Evolutionary conservation across 78 protist species (phyloP), one percentile per base, ranked within the genome.

Genomic region (Neovahlkampfia damariscottae): DNA sequence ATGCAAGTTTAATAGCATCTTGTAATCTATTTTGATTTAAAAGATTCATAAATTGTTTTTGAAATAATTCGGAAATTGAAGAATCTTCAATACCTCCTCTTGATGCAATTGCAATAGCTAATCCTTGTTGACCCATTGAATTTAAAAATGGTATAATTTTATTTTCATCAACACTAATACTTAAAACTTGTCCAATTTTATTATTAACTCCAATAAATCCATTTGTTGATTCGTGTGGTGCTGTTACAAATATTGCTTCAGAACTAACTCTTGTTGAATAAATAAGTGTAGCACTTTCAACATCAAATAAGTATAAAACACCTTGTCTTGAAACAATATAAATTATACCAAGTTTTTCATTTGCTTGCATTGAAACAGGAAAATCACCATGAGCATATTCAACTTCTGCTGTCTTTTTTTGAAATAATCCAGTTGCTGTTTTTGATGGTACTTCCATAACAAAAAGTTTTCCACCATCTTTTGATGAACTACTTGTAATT

Each of bases 301-400:
- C 38, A 84, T 95, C 98, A 78, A 76, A 87, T 62, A 95, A 34
- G 72, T 87, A 91, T 37, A 90, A 32, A 91, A 85, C 88, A 32
- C 99, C 99, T 67, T 82, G 66, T 84, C 93, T 89, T 66, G 97
- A 92, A 83, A 98, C 76, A 80, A 96, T 38, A 86, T 71, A 96
- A 81, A 93, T 37, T 37, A 92, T 71, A 37, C 90, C 90, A 76
- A 86, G 19, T 37, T 0, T 30, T 1, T 80, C 89, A 40, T 84
- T 66, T 72, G 85, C 31, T 68, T 91, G 93, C 96, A 96, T 90
- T 69, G 97, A 91, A 7, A 97, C 96, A 8, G 99, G 98, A 91
- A 98, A 96, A 78, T 98, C 99, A 30, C 40, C 66, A 8, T 91
- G 86, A 8, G 88, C 92, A 71, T 79, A 87, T 76, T 59, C 69